Base-by-base conservation (phyloP, 257 asterid genomes). In the Ilex aquifolium region DNA sequence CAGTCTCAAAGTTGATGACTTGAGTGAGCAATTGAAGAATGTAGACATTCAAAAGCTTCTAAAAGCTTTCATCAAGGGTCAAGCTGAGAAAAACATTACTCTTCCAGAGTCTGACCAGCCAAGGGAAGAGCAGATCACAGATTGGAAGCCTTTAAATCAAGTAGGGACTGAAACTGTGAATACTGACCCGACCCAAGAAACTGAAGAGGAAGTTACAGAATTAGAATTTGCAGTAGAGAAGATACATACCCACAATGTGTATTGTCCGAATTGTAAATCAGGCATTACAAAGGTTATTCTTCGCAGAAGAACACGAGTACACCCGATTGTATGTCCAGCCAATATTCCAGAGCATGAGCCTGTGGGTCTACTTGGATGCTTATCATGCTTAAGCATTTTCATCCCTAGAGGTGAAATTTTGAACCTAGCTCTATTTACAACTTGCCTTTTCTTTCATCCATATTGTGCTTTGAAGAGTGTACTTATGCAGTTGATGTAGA, bases 241-340 rank as follows among this genome's bases (percentile, higher is more conserved):
- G 64, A 58, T 76, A 39, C 89, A 85, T 11, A 81, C 83, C 16
- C 94, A 85, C 71, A 51, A 79, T 59, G 72, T 83, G 51, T 68
- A 76, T 32, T 85, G 96, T 39, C 96, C 96, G 3, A 79, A 88
- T 2, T 88, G 96, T 27, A 79, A 46, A 3, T 69, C 56, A 5
- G 77, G 62, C 32, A 82, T 88, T 9, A 81, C 94, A 0, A 88
- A 76, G 66, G 96, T 88, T 21, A 53, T 81, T 61, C 86, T 88
- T 27, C 82, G 90, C 29, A 65, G 90, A 61, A 80, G 59, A 63
- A 81, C 44, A 51, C 59, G 56, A 21, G 63, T 44, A 31, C 29
- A 9, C 40, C 51, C 29, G 52, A 10, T 57, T 21, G 56, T 16
- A 12, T 31, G 39, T 44, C 32, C 55, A 12, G 8, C 53, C 13